phyloP scores from a whole-genome alignment of 164 flowering plant species.

The Euptelea pleiosperma region DNA sequence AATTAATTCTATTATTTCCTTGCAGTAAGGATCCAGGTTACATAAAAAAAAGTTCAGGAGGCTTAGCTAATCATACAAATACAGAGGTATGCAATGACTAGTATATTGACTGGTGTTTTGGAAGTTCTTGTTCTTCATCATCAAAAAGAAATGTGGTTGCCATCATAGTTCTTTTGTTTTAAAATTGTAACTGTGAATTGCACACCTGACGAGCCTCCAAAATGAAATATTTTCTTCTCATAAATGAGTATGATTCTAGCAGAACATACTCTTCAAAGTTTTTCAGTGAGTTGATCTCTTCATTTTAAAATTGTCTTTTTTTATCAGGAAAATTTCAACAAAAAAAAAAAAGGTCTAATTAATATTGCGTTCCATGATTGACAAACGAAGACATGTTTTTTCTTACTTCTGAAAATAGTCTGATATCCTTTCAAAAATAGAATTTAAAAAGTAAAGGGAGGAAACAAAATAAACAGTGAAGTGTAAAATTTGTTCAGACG shows the following conservation, averaged over 20 bases:
- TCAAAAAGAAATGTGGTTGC: neutral
- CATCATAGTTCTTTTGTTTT: neutral
- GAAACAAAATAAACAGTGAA: no score
- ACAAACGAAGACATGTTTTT: no score
- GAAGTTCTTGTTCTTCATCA: neutral
- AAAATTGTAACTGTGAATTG: neutral
- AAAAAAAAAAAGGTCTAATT: no score
- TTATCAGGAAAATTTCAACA: no score
- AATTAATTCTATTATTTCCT: slow-evolving; percentile 7
- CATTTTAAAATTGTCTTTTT: no score
- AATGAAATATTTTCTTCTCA: neutral
- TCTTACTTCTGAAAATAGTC: no score
- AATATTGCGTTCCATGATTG: no score
- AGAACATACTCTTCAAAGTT: neutral
- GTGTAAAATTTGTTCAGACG: neutral
- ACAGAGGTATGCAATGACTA: slow-evolving; percentile 46
- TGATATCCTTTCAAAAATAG: no score
- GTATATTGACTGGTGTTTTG: neutral
- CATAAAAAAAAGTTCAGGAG: slow-evolving; percentile 38
- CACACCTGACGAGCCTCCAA: neutral
- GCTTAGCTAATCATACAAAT: slow-evolving; percentile 27
- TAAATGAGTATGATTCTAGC: neutral
- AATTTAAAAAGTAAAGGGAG: no score
- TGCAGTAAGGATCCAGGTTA: slow-evolving; percentile 95
- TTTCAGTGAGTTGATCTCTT: neutral